Base-by-base conservation (phyloP, 192 early-diverging fungal genomes). In the Backusella psychrophila region DNA sequence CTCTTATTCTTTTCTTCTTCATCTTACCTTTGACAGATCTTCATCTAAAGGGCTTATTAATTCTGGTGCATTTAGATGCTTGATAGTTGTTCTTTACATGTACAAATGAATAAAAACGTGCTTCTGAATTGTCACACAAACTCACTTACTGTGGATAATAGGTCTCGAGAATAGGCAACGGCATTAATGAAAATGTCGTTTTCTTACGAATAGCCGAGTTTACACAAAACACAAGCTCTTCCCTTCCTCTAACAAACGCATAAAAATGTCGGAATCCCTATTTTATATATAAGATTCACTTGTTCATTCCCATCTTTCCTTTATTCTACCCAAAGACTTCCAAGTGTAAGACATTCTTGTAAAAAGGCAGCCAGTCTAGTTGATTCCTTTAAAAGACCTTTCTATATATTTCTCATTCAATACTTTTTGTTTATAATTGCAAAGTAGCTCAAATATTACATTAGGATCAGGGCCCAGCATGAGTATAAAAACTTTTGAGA, bases 311-410 rank as follows among this genome's bases (percentile, higher is more conserved):
- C 59, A 39, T 12, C 38, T 39, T 12, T 31, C 11, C 23, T 29
- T 71, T 71, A 17, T 71, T 23, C 49, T 71, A 71, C 70, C 23
- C 70, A 29, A 49, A 71, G 44, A 49, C 42, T 71, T 23, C 70
- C 70, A 19, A 71, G 42, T 6, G 42, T 11, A 44, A 71, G 70
- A 33, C 70, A 71, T 46, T 71, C 70, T 19, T 49, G 70, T 29
- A 71, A 41, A 49, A 71, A 71, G 5, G 44, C 23, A 31, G 29
- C 41, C 29, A 71, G 17, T 49, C 70, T 36, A 1, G 70, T 71
- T 19, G 70, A 49, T 21, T 71, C 44, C 26, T 71, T 71, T 46
- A 49, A 49, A 23, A 71, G 42, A 2, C 26, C 44, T 44, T 71
- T 49, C 70, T 71, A 71, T 31, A 39, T 19, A 53, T 63, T 63